Evolutionary conservation across 148 eudicot species (phyloP).

Genomic region (Cornus controversa): DNA sequence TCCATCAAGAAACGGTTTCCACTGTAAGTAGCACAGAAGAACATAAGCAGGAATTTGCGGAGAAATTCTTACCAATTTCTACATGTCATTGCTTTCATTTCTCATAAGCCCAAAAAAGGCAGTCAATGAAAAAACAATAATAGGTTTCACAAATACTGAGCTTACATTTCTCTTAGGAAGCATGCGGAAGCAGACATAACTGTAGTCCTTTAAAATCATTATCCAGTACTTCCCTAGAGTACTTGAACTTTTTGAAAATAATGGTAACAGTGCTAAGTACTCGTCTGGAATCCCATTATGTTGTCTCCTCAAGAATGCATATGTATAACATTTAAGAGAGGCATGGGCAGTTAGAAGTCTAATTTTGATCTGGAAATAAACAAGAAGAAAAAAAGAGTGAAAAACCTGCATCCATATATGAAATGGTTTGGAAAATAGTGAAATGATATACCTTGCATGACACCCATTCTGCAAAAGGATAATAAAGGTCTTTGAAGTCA

Average conservation of each 20-base stretch:
- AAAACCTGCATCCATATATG: not conserved
- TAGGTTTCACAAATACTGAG: constrained; percentile 14
- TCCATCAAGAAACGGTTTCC: constrained; percentile 95
- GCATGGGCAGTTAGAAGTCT: constrained; percentile 97
- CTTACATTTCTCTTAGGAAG: constrained; percentile 70
- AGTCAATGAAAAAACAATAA: not conserved
- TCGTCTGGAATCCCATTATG: constrained; percentile 70
- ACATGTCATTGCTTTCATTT: no score
- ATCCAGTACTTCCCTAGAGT: constrained; percentile 81
- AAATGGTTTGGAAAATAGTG: constrained; percentile 7
- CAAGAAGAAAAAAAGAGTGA: not conserved
- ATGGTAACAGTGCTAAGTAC: constrained; percentile 71
- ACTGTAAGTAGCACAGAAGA: constrained; percentile 43
- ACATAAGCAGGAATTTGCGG: constrained; percentile 5
- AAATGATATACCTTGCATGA: constrained; percentile 76
- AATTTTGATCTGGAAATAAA: constrained; percentile 53
- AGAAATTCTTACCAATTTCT: not conserved
- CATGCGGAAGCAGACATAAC: constrained; percentile 62
- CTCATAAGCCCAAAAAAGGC: not conserved
- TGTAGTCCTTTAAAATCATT: constrained; percentile 71
- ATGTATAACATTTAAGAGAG: constrained; percentile 92
- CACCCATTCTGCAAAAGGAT: constrained; percentile 99
- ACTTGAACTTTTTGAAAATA: constrained; percentile 78
- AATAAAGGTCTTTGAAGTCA: constrained; percentile 90
- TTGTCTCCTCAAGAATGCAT: constrained; percentile 69